These are phyloP conservation scores for Alternaria brassicae DNA, from an alignment of 2,329 filamentous ascomycete species.

Conservation along the genomic window DNA sequence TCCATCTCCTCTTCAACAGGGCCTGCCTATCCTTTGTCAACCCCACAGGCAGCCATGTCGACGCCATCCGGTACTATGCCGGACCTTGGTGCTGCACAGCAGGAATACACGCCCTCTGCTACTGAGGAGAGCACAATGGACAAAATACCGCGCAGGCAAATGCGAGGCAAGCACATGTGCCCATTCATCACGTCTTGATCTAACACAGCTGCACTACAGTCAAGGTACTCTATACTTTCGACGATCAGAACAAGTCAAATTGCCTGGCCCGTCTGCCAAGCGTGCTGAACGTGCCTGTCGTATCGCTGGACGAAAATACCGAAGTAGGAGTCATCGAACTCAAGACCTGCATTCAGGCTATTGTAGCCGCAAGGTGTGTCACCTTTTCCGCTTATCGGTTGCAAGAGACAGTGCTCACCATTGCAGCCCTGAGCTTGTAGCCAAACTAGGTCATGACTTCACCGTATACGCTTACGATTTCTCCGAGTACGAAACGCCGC, in stretches of 20 bases:
- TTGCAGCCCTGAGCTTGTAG: constrained; percentile 83
- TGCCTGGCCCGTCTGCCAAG: constrained; percentile 88
- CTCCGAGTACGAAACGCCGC: constrained; percentile 89
- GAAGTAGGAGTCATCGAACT: constrained; percentile 89
- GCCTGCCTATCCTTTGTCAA: constrained; percentile 23
- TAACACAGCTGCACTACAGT: constrained; percentile 62
- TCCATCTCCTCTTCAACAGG: constrained; percentile 24
- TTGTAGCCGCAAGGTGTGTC: constrained; percentile 67
- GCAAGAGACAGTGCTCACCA: constrained; percentile 25
- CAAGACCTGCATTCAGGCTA: constrained; percentile 83
- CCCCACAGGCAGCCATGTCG: constrained; percentile 42
- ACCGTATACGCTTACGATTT: constrained; percentile 98
- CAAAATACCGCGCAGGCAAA: constrained; percentile 51
- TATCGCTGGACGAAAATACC: constrained; percentile 78
- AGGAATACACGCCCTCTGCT: constrained; percentile 24
- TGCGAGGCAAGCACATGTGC: constrained; percentile 53
- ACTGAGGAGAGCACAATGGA: constrained; percentile 35
- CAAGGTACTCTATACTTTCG: constrained; percentile 97
- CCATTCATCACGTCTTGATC: constrained; percentile 16
- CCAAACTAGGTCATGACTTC: constrained; percentile 78
- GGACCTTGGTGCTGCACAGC: constrained; percentile 34
- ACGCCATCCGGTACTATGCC: constrained; percentile 35
- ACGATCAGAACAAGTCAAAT: constrained; percentile 84
- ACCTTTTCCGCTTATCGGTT: constrained; percentile 14
- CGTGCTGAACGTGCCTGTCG: constrained; percentile 78